phyloP scores from a whole-genome alignment of 2,329 filamentous ascomycete species.

The Aspergillus glaucus region DNA sequence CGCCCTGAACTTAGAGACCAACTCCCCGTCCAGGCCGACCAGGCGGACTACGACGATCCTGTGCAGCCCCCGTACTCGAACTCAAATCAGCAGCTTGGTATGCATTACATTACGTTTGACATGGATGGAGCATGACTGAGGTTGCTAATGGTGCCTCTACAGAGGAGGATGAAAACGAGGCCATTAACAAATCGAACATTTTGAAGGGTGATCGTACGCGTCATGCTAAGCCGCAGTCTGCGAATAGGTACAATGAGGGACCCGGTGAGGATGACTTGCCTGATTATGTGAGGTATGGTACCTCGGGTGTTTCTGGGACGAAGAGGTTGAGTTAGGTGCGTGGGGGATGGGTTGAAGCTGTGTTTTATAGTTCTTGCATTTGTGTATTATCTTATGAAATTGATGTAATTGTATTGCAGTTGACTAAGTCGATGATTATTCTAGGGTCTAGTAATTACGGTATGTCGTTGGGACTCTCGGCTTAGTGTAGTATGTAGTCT shows the following conservation, averaged over 20 bases:
- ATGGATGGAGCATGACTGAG: not conserved
- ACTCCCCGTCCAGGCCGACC: constrained; percentile 20
- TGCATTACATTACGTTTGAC: constrained; percentile 1
- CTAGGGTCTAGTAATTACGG: no score
- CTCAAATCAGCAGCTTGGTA: constrained; percentile 24
- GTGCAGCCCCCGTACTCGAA: constrained; percentile 25
- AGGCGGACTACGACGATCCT: constrained; percentile 19
- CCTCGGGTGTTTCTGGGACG: constrained; percentile 2
- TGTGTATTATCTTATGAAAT: not conserved
- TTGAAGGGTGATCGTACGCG: constrained; percentile 17
- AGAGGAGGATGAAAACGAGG: constrained; percentile 18
- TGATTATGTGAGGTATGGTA: constrained; percentile 2
- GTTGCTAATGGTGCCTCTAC: not conserved
- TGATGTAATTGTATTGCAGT: no score
- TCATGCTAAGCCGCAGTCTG: constrained; percentile 16
- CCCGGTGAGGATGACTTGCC: constrained; percentile 19
- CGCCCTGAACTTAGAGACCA: constrained; percentile 6
- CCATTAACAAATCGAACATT: constrained; percentile 17
- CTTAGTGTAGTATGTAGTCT: no score
- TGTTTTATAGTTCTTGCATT: not conserved
- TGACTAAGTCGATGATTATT: no score
- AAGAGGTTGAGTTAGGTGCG: not conserved
- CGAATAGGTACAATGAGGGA: constrained; percentile 18
- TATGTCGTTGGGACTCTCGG: no score
- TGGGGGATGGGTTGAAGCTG: not conserved